Conservation (phyloP, 768 basidiomycete species). For the Lactifluus hygrophoroides region DNA sequence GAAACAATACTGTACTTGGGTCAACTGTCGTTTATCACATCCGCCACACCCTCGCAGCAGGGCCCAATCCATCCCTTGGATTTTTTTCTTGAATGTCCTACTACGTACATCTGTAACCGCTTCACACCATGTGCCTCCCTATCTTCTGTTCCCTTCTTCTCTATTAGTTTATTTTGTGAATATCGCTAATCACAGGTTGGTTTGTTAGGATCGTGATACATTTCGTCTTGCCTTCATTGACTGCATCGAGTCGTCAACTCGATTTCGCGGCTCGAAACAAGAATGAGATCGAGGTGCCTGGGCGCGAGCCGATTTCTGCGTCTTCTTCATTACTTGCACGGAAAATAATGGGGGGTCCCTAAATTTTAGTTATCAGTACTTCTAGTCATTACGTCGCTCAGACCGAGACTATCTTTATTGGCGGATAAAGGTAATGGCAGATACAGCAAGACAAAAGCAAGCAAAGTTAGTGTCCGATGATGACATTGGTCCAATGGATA, state of each 20-base stretch:
- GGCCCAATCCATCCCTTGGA: background rate
- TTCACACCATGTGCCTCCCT: background rate
- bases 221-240: background rate
- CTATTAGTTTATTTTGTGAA: conserved; percentile 6
- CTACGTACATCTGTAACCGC: background rate
- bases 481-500: too few species aligned
- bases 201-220: background rate
- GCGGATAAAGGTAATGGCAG: too few species aligned
- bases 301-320: background rate
- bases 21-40: background rate
- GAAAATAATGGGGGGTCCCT: background rate
- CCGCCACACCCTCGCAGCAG: background rate
- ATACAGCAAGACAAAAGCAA: too few species aligned
- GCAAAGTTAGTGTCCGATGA: too few species aligned
- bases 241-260: background rate
- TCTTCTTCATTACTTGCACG: background rate
- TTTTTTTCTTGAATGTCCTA: conserved; percentile 3
- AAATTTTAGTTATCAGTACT: background rate
- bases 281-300: background rate
- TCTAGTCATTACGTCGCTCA: background rate
- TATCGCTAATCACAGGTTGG: conserved; percentile 3
- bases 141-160: background rate
- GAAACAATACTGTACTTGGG: conserved; percentile 1
- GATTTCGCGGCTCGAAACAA: background rate
- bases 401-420: too few species aligned